phyloP scores from a whole-genome alignment of 2,329 filamentous ascomycete species.

The Teratosphaeria viscida region DNA sequence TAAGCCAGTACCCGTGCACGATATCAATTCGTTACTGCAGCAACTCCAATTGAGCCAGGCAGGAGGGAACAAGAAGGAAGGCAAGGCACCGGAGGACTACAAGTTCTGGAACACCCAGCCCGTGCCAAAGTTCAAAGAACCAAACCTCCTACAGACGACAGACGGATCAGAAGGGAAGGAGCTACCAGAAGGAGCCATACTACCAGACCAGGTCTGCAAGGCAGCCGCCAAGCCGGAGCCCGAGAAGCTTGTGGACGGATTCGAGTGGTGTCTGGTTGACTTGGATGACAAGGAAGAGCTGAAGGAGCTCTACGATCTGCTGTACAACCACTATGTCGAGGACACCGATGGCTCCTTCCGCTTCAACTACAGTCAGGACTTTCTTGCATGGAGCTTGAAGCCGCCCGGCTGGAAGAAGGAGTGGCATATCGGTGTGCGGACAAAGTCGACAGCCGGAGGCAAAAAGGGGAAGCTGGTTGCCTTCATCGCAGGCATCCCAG shows the following conservation, averaged over 20 bases:
- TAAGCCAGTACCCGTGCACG: constrained; percentile 13
- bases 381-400: constrained; percentile 90
- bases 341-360: constrained; percentile 95
- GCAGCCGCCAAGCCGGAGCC: constrained; percentile 43
- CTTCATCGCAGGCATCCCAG: constrained; percentile 89
- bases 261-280: constrained; percentile 91
- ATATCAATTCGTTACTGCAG: constrained; percentile 20
- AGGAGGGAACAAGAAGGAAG: constrained; percentile 16
- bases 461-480: constrained; percentile 81
- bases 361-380: constrained; percentile 86
- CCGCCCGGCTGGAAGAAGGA: constrained; percentile 86
- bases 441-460: constrained; percentile 35
- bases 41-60: constrained; percentile 17
- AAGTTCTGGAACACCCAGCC: constrained; percentile 99
- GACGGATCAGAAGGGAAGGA: constrained; percentile 38
- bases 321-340: constrained; percentile 93
- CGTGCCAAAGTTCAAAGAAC: constrained; percentile 65
- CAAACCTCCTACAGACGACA: constrained; percentile 24
- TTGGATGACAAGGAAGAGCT: constrained; percentile 65
- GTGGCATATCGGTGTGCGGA: constrained; percentile 92
- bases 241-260: constrained; percentile 64
- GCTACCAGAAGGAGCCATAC: constrained; percentile 72
- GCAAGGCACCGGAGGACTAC: constrained; percentile 44
- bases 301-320: constrained; percentile 81
- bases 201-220: constrained; percentile 66